Evolutionary conservation across 1,139 yeast species (phyloP).

Genomic region (Yamadazyma conglobata): DNA sequence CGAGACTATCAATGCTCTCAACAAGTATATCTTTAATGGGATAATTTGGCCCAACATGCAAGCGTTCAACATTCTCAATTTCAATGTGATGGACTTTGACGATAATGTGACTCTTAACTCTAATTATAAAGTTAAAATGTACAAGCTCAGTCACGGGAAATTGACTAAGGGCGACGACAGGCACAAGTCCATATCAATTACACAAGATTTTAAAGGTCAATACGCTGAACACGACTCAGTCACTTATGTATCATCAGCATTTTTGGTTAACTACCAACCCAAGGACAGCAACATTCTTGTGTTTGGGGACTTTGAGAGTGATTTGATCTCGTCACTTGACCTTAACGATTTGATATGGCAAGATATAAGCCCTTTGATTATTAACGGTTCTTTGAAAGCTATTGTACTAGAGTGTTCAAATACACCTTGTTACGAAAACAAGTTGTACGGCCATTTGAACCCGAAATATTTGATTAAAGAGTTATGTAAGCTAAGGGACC

Average conservation of each 20-base stretch:
- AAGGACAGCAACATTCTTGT: conserved; percentile 42
- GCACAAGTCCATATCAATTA: conserved; percentile 13
- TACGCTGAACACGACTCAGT: conserved; percentile 8
- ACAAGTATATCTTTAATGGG: conserved; percentile 65
- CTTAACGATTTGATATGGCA: conserved; percentile 57
- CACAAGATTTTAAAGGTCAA: conserved; percentile 11
- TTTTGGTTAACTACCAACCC: conserved; percentile 38
- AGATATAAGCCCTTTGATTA: conserved; percentile 45
- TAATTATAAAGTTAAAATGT: conserved; percentile 25
- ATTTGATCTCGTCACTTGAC: conserved; percentile 39
- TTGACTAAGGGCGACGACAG: conserved; percentile 12
- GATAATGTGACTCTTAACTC: conserved; percentile 17
- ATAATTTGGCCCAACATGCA: conserved; percentile 76
- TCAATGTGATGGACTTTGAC: conserved; percentile 19
- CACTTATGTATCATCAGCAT: conserved; percentile 45
- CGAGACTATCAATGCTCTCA: conserved; percentile 51
- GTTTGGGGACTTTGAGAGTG: conserved; percentile 85
- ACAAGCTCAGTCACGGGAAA: conserved; percentile 41
- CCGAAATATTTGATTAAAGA: conserved; percentile 63
- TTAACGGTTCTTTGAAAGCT: conserved; percentile 37
- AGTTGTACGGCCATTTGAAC: conserved; percentile 74
- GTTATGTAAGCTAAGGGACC: conserved; percentile 33
- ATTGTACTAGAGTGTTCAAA: conserved; percentile 79
- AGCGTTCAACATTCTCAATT: conserved; percentile 27
- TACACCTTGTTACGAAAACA: conserved; percentile 34